phyloP scores from a whole-genome alignment of 164 flowering plant genomes.

The Stephania yunnanensis region DNA sequence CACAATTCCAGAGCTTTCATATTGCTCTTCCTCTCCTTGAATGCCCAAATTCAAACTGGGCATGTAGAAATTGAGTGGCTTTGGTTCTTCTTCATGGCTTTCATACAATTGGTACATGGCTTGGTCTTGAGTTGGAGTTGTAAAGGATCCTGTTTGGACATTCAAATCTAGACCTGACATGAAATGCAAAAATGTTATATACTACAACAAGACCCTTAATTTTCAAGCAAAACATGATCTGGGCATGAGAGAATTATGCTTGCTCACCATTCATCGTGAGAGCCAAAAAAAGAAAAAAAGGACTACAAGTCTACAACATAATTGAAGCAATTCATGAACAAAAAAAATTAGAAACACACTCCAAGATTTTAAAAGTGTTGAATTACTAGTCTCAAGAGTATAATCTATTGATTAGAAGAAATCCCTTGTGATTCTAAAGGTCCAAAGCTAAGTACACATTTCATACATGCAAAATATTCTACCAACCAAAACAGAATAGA shows the following conservation, averaged over 20 bases:
- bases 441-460: neutral
- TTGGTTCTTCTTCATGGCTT: neutral
- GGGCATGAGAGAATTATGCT: neutral
- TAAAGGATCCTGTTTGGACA: neutral
- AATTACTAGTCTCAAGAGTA: neutral
- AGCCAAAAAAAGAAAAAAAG: neutral
- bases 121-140: neutral
- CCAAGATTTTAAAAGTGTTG: neutral
- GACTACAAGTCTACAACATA: neutral
- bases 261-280: neutral
- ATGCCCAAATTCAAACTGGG: constrained; percentile 2
- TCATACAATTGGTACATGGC: neutral
- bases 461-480: neutral
- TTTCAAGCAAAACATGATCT: neutral
- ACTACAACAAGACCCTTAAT: neutral
- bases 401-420: neutral
- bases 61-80: neutral
- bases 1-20: neutral
- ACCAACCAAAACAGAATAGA: neutral
- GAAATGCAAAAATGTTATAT: neutral
- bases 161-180: neutral
- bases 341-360: neutral
- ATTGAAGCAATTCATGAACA: neutral
- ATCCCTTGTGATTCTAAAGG: neutral
- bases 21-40: neutral